phyloP scores from a whole-genome alignment of 768 basidiomycete genomes.

The Tricholoma sp. region DNA sequence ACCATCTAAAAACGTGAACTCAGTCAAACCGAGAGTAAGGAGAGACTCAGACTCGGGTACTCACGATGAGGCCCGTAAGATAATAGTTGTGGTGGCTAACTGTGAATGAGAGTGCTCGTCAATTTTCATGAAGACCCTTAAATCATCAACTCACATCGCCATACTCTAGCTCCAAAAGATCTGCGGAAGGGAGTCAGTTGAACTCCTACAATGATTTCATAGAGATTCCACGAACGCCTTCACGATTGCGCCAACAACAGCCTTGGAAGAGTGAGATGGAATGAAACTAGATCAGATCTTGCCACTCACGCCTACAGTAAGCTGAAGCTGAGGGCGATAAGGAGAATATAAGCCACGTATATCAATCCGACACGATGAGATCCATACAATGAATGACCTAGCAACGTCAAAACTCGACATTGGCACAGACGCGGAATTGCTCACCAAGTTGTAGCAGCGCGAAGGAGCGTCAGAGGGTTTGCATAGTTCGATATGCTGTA shows the following conservation, averaged over 20 bases:
- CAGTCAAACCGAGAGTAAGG: neutral
- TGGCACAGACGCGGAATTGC: conserved; percentile 9
- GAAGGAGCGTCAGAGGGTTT: conserved; percentile 28
- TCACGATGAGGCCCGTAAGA: conserved; percentile 49
- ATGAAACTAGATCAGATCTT: neutral
- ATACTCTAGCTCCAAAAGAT: conserved; percentile 55
- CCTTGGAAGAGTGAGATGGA: conserved; percentile 25
- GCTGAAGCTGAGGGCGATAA: conserved; percentile 35
- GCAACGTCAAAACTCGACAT: neutral
- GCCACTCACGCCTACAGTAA: conserved; percentile 36
- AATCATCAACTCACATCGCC: conserved; percentile 44
- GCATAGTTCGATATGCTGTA: conserved; percentile 46
- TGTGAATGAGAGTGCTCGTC: conserved; percentile 20
- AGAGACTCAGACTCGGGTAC: conserved; percentile 16
- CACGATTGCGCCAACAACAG: conserved; percentile 52
- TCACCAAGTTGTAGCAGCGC: conserved; percentile 41
- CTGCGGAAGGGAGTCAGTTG: conserved; percentile 24
- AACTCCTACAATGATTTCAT: neutral
- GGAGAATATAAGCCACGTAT: neutral
- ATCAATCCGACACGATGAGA: neutral
- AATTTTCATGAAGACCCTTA: neutral
- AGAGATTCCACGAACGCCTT: conserved; percentile 32
- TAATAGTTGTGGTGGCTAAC: conserved; percentile 54
- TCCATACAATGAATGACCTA: conserved; percentile 50
- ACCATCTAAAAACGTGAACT: conserved; percentile 30